Evolutionary conservation across 345 rosid species (phyloP).

Genomic region (Eucalyptus curtisii): DNA sequence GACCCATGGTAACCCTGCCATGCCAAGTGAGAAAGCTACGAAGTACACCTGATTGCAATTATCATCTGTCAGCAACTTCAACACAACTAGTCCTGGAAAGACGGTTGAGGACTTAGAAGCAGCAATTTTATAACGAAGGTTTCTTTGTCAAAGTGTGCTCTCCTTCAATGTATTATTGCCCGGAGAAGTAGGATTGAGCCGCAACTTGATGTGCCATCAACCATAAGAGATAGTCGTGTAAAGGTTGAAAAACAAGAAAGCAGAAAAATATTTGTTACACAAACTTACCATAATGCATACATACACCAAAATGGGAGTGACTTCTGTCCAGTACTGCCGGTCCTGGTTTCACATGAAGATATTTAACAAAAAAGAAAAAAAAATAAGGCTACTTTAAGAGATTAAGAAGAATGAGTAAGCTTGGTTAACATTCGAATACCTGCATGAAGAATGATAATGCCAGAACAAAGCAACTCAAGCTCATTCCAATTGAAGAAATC

Average conservation of each 20-base stretch:
- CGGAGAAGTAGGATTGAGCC: not conserved
- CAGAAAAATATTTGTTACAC: not conserved
- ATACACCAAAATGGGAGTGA: not conserved
- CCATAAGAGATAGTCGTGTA: not conserved
- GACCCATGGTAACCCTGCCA: not conserved
- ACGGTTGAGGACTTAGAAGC: not conserved
- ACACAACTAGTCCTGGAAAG: not conserved
- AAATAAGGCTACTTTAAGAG: not conserved
- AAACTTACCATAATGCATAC: not conserved
- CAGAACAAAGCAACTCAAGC: not conserved
- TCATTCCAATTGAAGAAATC: not conserved
- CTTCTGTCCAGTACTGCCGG: not conserved
- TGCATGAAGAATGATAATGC: not conserved
- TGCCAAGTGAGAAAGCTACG: not conserved
- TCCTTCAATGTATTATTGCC: not conserved
- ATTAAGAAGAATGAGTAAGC: not conserved
- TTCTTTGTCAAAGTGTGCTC: not conserved
- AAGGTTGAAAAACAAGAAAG: not conserved
- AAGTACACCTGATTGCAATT: slow-evolving; percentile 16
- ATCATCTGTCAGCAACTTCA: not conserved
- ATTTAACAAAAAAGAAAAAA: not conserved
- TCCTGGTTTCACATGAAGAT: not conserved
- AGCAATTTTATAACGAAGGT: no score
- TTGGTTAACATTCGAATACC: not conserved
- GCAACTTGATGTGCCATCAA: not conserved